A percentile compares a stretch with the other conserved stretches of the same genome.
phyloP scores from a whole-genome alignment of 2,329 filamentous ascomycete species.

The Cladosporium sp. region DNA sequence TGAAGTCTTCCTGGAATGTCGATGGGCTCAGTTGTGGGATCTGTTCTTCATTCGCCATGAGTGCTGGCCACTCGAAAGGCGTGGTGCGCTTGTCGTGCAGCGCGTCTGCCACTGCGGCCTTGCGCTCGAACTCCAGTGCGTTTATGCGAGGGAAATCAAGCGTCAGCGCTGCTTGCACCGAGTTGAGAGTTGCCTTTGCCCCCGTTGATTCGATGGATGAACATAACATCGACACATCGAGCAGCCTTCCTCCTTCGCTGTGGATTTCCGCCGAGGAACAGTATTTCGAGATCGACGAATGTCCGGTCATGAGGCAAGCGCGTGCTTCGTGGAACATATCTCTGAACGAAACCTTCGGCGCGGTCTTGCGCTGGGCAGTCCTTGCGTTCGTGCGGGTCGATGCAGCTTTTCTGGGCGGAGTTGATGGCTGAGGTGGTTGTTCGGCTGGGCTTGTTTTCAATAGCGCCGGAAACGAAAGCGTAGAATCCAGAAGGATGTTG shows the following conservation, averaged over 20 bases:
- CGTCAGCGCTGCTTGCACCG: not conserved
- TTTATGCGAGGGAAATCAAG: conserved; percentile 54
- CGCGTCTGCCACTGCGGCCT: conserved; percentile 49
- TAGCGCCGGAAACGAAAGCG: conserved; percentile 77
- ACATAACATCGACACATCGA: not conserved
- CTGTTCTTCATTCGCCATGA: conserved; percentile 16
- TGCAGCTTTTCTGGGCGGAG: not conserved
- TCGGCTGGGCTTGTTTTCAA: not conserved
- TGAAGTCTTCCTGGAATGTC: conserved; percentile 70
- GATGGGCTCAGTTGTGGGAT: conserved; percentile 12
- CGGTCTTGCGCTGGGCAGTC: conserved; percentile 2
- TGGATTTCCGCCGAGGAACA: conserved; percentile 6
- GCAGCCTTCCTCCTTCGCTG: not conserved
- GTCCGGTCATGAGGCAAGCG: not conserved
- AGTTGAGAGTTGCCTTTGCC: not conserved
- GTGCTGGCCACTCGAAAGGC: conserved; percentile 36
- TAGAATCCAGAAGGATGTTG: conserved; percentile 87
- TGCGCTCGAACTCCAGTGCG: conserved; percentile 63
- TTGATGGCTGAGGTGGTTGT: not conserved
- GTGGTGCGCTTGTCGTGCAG: conserved; percentile 34
- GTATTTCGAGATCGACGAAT: not conserved
- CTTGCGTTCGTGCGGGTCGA: conserved; percentile 4
- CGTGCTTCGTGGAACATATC: not conserved
- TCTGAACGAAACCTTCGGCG: not conserved
- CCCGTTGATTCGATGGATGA: not conserved